Evolutionary conservation across 2,329 filamentous ascomycete genomes (phyloP).

Genomic region (Dactylellina haptotyla): DNA sequence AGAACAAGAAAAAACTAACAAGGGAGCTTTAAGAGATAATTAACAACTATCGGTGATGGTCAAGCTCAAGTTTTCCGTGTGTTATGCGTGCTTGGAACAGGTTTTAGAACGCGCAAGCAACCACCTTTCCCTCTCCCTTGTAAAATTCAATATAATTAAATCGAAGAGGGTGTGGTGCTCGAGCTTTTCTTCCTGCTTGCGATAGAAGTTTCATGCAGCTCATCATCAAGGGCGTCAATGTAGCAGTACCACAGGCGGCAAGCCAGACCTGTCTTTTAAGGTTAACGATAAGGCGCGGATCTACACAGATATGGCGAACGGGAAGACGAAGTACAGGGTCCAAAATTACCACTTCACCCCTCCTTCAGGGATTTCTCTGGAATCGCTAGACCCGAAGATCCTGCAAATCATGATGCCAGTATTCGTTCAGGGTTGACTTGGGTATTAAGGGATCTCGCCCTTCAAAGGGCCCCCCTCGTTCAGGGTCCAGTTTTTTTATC

Average conservation of each 20-base stretch:
- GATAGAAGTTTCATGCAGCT: conserved; percentile 45
- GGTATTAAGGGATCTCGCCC: conserved; percentile 17
- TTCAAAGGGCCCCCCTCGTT: neutral
- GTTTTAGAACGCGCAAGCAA: conserved; percentile 46
- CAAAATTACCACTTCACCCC: conserved; percentile 2
- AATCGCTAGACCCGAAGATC: conserved; percentile 28
- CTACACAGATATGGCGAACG: conserved; percentile 37
- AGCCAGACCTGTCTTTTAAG: conserved; percentile 28
- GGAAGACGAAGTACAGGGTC: conserved; percentile 34
- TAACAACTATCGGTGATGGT: conserved; percentile 17
- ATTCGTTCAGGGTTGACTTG: conserved; percentile 33
- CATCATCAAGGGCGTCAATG: neutral
- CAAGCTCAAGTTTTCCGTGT: conserved; percentile 7
- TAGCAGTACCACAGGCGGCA: neutral
- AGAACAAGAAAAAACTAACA: neutral
- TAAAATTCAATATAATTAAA: conserved; percentile 18
- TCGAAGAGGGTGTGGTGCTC: conserved; percentile 48
- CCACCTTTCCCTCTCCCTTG: too few species aligned
- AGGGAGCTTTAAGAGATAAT: too few species aligned
- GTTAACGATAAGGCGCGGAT: conserved; percentile 46
- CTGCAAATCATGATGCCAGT: conserved; percentile 51
- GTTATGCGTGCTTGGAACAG: conserved; percentile 30
- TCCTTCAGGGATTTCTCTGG: neutral
- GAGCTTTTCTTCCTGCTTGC: conserved; percentile 1
- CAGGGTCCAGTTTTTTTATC: conserved; percentile 46